Base-by-base conservation (phyloP, 2,329 filamentous ascomycete species). In the Cladophialophora chaetospira region DNA sequence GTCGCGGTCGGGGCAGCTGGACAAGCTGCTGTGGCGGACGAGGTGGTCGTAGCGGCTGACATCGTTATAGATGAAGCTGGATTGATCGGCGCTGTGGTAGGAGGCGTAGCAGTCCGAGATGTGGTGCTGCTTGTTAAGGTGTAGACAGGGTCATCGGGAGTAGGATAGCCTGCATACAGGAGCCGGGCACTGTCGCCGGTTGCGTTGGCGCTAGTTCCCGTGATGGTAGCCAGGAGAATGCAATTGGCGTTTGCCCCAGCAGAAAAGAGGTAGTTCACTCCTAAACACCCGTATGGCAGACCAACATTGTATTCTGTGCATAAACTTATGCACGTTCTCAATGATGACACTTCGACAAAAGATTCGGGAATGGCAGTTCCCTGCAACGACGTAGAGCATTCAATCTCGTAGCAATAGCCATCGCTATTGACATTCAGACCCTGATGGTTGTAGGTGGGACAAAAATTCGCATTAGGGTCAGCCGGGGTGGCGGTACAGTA, bases 281-380 rank as follows among this genome's bases (percentile, higher is more conserved):
- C 62, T 11, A 62, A 35, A 49, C 62, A 64, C 28, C 60, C 54
- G 40, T 45, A 64, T 2, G 62, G 62, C 19, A 62, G 38, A 1
- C 60, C 62, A 6, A 58, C 51, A 17, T 62, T 64, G 46, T 62
- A 64, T 10, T 60, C 42, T 2, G 53, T 60, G 36, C 62, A 64
- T 17, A 43, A 42, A 5, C 49, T 45, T 21, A 58, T 52, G 23
- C 62, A 64, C 11, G 29, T 54, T 19, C 54, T 56, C 43, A 60
- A 50, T 6, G 56, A 55, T 3, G 49, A 33, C 5, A 53, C 54
- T 3, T 40, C 50, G 2, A 60, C 58, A 2, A 57, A 57, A 29
- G 60, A 60, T 5, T 47, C 62, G 8, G 10, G 40, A 13, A 64
- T 21, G 13, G 53, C 40, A 15, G 23, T 35, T 9, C 62, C 60